Evolutionary conservation across 1,139 yeast genomes (phyloP), one percentile per base, ranked within the genome.

Genomic region (Scheffersomyces illinoinensis): DNA sequence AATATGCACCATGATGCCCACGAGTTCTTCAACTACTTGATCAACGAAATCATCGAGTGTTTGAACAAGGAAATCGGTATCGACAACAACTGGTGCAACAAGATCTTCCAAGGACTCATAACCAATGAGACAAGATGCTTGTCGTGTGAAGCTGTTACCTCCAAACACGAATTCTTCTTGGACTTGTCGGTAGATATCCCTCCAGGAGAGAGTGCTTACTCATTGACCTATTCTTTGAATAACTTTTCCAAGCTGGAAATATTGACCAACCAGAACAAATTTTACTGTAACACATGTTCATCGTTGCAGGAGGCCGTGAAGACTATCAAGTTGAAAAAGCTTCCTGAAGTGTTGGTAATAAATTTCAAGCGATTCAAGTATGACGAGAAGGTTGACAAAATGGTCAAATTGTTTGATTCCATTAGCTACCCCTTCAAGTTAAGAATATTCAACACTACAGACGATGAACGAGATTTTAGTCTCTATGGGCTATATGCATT

Each of bases 1-100:
- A 81, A 81, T 61, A 93, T 93, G 97, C 99, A 95, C 72, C 99
- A 95, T 71, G 99, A 95, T 78, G 98, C 99, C 2, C 99, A 95
- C 74, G 99, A 95, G 72, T 95, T 95, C 72, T 83, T 93, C 70
- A 93, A 93, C 72, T 93, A 91, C 68, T 74, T 93, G 64, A 80
- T 95, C 57, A 95, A 95, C 73, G 91, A 88, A 64, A 85, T 91
- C 43, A 86, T 93, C 59, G 99, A 95, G 64, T 81, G 85, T 48
- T 74, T 91, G 46, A 87, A 85, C 58, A 71, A 71, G 58, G 84
- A 72, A 58, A 57, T 63, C 57, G 77, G 75, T 17, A 58, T 64
- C 26, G 71, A 72, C 8, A 67, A 76, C 39, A 82, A 83, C 64
- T 85, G 90, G 85, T 83, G 95, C 59, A 89, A 86, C 57, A 85